Base-by-base conservation (phyloP, 495 filamentous ascomycete species). In the Hyaloscypha finlandica region DNA sequence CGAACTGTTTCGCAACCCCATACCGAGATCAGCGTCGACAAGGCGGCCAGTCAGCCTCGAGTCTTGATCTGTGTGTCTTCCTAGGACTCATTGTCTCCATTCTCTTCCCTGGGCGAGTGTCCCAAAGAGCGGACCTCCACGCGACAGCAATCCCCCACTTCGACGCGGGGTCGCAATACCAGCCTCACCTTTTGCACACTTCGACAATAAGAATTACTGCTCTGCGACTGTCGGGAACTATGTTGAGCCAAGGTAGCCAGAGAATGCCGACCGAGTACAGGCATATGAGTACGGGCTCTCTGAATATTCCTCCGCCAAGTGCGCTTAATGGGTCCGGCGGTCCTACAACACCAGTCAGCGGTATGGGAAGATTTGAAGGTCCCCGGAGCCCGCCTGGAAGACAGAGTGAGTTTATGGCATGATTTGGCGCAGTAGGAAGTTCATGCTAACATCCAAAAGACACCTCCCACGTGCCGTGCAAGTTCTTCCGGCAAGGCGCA, bases 401-500 rank as follows among this genome's bases (percentile, higher is more conserved):
- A 71, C 90, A 91, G 79, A 94, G 90, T 94, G 78, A 74, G 88
- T 51, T 32, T 6, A 53, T 48, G 20, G 5, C 65, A 16, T 56
- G 20, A 25, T 33, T 19, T 59, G 52, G 14, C 9, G 58, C 32
- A 53, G 25, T 14, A 8, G 9, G 16, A 39, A 32, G 8, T 61
- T 65, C 2, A 58, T 59, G 30, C 60, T 71, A 30, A 69, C 66
- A 33, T 59, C 65, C 63, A 20, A 54, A 75, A 99, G 95, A 97
- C 76, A 96, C 96, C 19, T 93, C 93, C 59, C 95, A 98, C 81
- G 95, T 99, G 48, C 95, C 95, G 20, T 99, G 95, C 90, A 98
- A 98, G 82, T 99, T 99, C 88, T 99, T 93, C 80, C 88, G 92
- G 56, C 91, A 96, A 79, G 95, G 95, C 74, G 89, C 91, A 73